These are phyloP conservation scores for Diaporthe citriasiana DNA, from an alignment of 2,329 filamentous ascomycete species.

Conservation along the genomic window DNA sequence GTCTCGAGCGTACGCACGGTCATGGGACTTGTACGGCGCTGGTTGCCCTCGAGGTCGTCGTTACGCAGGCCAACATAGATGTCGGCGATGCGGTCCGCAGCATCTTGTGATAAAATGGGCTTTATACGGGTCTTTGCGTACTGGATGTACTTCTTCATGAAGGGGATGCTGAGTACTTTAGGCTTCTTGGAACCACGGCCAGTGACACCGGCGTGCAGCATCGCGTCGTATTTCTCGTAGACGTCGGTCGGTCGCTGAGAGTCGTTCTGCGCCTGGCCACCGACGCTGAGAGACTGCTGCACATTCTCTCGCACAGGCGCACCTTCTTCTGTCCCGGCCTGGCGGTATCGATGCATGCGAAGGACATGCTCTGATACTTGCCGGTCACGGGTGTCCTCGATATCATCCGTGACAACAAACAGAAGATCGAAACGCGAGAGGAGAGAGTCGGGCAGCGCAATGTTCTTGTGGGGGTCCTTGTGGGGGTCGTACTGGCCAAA, in stretches of 20 bases:
- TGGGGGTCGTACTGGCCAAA: conserved; percentile 99
- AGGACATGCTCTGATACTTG: conserved; percentile 96
- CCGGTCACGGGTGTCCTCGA: conserved; percentile 92
- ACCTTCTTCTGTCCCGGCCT: conserved; percentile 93
- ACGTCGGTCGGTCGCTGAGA: conserved; percentile 86
- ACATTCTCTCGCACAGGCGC: conserved; percentile 92
- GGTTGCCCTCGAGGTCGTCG: conserved; percentile 94
- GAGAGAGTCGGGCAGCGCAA: conserved; percentile 94
- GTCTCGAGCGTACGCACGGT: conserved; percentile 98
- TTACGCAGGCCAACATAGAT: conserved; percentile 95
- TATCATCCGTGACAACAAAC: conserved; percentile 98
- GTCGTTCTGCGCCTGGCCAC: conserved; percentile 81
- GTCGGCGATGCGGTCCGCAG: conserved; percentile 90
- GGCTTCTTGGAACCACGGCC: conserved; percentile 82
- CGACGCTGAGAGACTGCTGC: conserved; percentile 88
- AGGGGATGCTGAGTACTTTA: conserved; percentile 94
- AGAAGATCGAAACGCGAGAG: conserved; percentile 98
- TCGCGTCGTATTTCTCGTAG: conserved; percentile 95
- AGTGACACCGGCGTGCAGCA: conserved; percentile 93
- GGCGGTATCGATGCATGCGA: conserved; percentile 95
- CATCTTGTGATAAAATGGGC: conserved; percentile 90
- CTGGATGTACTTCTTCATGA: conserved; percentile 99
- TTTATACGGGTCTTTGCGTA: conserved; percentile 95
- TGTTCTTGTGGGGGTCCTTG: conserved; percentile 99
- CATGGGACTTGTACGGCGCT: conserved; percentile 93